Percentiles rank a stretch among this genome's conserved stretches.
Conservation (phyloP, 768 basidiomycete species). For the Mycena vitilis region DNA sequence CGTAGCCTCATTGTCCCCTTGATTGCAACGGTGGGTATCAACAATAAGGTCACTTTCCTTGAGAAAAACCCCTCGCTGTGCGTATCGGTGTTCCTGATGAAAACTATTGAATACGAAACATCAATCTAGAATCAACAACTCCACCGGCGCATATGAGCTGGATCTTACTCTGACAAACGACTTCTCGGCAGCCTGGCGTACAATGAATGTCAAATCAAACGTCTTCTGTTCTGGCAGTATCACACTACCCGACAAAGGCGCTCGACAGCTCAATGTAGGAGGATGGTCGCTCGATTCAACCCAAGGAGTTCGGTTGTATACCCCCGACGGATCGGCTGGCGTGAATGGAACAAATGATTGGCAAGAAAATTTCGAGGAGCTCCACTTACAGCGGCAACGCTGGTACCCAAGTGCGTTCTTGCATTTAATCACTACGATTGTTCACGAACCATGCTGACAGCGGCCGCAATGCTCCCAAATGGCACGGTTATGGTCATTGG, state of each 20-base stretch:
- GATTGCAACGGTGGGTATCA: slow-evolving; percentile 80
- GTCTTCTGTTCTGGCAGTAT: slow-evolving; percentile 84
- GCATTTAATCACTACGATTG: neutral
- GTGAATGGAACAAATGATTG: slow-evolving; percentile 83
- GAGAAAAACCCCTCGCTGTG: slow-evolving; percentile 60
- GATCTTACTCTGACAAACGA: slow-evolving; percentile 67
- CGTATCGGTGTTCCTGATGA: no score
- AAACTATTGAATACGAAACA: neutral
- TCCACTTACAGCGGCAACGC: slow-evolving; percentile 63
- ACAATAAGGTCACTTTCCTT: slow-evolving; percentile 84
- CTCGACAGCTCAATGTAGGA: slow-evolving; percentile 72
- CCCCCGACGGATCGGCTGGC: slow-evolving; percentile 74
- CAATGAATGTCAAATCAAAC: slow-evolving; percentile 81
- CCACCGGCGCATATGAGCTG: slow-evolving; percentile 84
- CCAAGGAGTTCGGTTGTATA: slow-evolving; percentile 78
- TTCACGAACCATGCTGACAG: slow-evolving; percentile 46
- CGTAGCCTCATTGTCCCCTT: slow-evolving; percentile 76
- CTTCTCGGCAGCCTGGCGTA: slow-evolving; percentile 72
- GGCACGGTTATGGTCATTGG: slow-evolving; percentile 67
- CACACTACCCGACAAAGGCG: slow-evolving; percentile 80
- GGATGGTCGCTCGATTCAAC: slow-evolving; percentile 81
- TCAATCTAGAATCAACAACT: slow-evolving; percentile 59
- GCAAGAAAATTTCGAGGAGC: slow-evolving; percentile 73
- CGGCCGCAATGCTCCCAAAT: slow-evolving; percentile 75
- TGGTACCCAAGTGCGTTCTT: slow-evolving; percentile 48